Base-by-base conservation (phyloP, 176 grass and related monocot genomes). In the Coix lacrymajobi region DNA sequence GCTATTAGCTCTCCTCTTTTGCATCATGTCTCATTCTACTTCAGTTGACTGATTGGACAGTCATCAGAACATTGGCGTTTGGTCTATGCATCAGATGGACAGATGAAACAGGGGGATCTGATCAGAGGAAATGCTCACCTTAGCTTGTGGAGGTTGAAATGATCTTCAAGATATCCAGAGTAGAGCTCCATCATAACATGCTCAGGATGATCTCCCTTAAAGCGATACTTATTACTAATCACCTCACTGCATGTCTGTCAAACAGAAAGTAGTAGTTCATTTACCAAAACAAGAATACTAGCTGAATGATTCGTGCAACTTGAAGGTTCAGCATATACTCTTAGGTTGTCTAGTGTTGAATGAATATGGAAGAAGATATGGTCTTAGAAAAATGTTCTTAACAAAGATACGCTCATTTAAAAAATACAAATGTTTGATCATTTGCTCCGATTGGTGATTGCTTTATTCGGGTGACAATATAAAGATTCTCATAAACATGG, bases 141-240 rank as follows among this genome's bases (percentile, higher is more conserved):
- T 16, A 85, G 87, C 73, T 95, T 92, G 66, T 85, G 76, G 64
- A 89, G 86, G 87, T 94, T 82, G 84, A 99, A 93, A 69, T 87
- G 91, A 36, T 93, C 93, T 78, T 93, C 91, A 61, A 93, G 96
- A 84, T 91, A 90, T 36, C 82, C 89, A 57, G 83, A 87, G 79
- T 94, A 96, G 61, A 99, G 80, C 85, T 96, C 91, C 93, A 99
- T 99, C 69, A 88, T 89, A 85, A 13, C 79, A 87, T 93, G 34
- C 64, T 78, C 76, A 11, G 73, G 32, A 62, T 66, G 88, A 71
- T 73, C 88, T 26, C 43, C 38, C 73, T 81, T 57, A 34, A 78
- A 79, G 30, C 71, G 25, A 15, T 5, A 24, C 37, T 48, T 69
- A 14, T 20, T 25, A 69, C 46, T 30, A 17, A 32, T 85, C 77